These are phyloP conservation scores for Ambrosiella xylebori DNA, from an alignment of 2,329 filamentous ascomycete species.

Conservation along the genomic window DNA sequence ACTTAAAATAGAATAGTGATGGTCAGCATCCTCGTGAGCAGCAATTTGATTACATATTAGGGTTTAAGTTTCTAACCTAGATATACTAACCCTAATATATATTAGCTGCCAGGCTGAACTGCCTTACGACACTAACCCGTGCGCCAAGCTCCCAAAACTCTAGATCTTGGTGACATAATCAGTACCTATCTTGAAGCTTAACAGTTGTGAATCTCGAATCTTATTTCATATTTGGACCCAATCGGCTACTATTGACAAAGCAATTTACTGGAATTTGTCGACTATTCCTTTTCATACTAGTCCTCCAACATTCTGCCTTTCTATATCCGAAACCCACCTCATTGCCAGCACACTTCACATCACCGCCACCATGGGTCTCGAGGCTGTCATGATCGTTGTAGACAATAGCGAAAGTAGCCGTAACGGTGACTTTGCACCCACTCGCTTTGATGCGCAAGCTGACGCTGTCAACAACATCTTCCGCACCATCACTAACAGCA, in stretches of 20 bases:
- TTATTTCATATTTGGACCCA: background rate
- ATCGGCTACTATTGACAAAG: too few species aligned
- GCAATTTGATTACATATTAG: background rate
- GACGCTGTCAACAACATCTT: constrained; percentile 93
- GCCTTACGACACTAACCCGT: constrained; percentile 9
- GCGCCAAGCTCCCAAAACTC: background rate
- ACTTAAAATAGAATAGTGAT: background rate
- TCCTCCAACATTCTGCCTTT: too few species aligned
- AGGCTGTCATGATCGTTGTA: constrained; percentile 98
- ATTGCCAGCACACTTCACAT: constrained; percentile 19
- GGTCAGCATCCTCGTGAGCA: background rate
- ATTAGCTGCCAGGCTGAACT: constrained; percentile 10
- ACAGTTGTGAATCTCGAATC: background rate
- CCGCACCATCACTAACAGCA: constrained; percentile 83
- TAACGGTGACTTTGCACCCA: constrained; percentile 85
- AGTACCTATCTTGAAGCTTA: background rate
- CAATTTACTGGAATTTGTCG: background rate
- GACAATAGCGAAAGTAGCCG: constrained; percentile 98
- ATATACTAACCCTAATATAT: background rate
- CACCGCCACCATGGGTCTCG: constrained; percentile 72
- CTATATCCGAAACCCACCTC: constrained; percentile 18
- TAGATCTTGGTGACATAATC: constrained; percentile 10
- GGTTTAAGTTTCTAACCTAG: background rate
- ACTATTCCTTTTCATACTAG: background rate
- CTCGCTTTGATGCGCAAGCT: constrained; percentile 87